Conservation (phyloP, 768 basidiomycete species). For the Mycena galopus region DNA sequence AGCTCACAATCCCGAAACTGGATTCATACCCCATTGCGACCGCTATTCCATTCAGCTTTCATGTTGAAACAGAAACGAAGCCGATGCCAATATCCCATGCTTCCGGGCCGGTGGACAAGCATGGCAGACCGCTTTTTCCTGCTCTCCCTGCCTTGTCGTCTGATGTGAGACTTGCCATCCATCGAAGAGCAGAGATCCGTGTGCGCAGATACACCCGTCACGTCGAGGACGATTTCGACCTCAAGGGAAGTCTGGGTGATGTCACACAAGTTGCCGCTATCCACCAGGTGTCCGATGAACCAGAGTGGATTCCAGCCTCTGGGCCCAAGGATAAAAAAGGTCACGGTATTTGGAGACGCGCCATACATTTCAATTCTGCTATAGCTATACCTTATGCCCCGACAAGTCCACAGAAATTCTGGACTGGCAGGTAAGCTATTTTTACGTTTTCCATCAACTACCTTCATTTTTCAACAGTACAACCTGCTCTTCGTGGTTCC, state of each 20-base stretch:
- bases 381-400: slow-evolving; percentile 23
- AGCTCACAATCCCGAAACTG: slow-evolving; percentile 24
- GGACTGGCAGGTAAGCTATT: slow-evolving; percentile 13
- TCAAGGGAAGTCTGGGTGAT: slow-evolving; percentile 24
- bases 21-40: slow-evolving; percentile 22
- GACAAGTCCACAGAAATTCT: slow-evolving; percentile 15
- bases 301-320: slow-evolving; percentile 25
- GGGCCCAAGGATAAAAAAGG: slow-evolving; percentile 22
- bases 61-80: slow-evolving; percentile 31
- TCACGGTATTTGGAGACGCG: slow-evolving; percentile 25
- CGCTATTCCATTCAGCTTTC: slow-evolving; percentile 22
- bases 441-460: too few relatives aligned
- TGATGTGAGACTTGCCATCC: slow-evolving; percentile 15
- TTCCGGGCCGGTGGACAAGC: slow-evolving; percentile 31
- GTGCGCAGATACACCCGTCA: neutral
- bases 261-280: slow-evolving; percentile 18
- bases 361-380: slow-evolving; percentile 22
- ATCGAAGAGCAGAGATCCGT: slow-evolving; percentile 6
- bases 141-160: slow-evolving; percentile 22
- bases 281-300: slow-evolving; percentile 2
- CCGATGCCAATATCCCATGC: slow-evolving; percentile 5
- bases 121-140: slow-evolving; percentile 30
- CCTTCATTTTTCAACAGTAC: slow-evolving; percentile 8
- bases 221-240: slow-evolving; percentile 2
- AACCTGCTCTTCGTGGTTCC: slow-evolving; percentile 17